phyloP scores from a whole-genome alignment of 176 grass and related monocot genomes.

The Triticum urartu region DNA sequence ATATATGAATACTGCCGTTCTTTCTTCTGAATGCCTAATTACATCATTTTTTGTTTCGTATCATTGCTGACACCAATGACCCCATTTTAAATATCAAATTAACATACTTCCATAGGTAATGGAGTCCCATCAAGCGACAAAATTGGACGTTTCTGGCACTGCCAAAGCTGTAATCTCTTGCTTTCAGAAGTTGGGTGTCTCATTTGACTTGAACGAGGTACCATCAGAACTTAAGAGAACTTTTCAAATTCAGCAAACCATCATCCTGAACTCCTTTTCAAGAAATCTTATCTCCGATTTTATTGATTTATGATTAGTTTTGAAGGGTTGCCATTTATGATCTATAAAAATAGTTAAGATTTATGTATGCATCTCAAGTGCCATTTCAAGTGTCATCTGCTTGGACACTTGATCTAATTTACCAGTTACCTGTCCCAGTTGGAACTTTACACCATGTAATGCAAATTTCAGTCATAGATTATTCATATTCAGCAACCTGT shows the following conservation, averaged over 20 bases:
- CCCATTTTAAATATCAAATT: constrained; percentile 20
- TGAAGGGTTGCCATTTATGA: not conserved
- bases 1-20: constrained; percentile 16
- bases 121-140: constrained; percentile 89
- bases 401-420: not conserved
- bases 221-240: not conserved
- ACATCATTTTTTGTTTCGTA: not conserved
- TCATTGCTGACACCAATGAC: not conserved
- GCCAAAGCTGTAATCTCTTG: constrained; percentile 90
- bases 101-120: constrained; percentile 60
- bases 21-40: constrained; percentile 14
- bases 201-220: constrained; percentile 74
- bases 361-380: not conserved
- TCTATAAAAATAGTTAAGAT: not conserved
- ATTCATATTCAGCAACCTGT: not conserved
- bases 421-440: constrained; percentile 4
- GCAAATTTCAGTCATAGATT: not conserved
- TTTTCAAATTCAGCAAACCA: not conserved
- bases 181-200: constrained; percentile 79
- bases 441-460: not conserved
- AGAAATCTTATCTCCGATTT: not conserved
- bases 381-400: not conserved
- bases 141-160: constrained; percentile 88
- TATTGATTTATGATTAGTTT: not conserved
- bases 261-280: not conserved